Conservation (phyloP, 163 green algal genomes). For the Prototheca stagnorum region DNA sequence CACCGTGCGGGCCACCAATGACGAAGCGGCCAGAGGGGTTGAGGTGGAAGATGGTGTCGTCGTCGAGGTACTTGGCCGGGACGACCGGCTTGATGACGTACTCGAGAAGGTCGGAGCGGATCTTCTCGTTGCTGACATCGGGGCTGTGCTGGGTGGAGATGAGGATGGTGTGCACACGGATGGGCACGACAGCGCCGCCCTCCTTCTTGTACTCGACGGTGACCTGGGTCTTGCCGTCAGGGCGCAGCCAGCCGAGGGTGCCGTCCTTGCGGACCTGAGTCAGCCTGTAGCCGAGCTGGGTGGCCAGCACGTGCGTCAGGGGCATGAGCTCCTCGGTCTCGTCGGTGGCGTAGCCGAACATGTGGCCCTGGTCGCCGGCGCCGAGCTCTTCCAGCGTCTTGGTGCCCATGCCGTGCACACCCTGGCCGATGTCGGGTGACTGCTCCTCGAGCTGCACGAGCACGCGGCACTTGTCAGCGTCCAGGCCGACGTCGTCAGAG, state of each 20-base stretch:
- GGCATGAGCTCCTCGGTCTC: slow-evolving; percentile 96
- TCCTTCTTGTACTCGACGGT: slow-evolving; percentile 98
- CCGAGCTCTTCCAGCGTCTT: slow-evolving; percentile 96
- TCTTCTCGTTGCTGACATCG: slow-evolving; percentile 94
- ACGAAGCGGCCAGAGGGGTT: slow-evolving; percentile 96
- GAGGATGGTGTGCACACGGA: slow-evolving; percentile 96
- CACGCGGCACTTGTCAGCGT: slow-evolving; percentile 96
- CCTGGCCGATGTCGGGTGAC: slow-evolving; percentile 95
- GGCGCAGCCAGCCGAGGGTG: slow-evolving; percentile 74
- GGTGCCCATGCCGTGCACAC: slow-evolving; percentile 96
- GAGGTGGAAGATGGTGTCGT: slow-evolving; percentile 99
- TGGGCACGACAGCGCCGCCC: slow-evolving; percentile 66
- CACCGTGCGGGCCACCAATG: slow-evolving; percentile 87
- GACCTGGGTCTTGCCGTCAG: slow-evolving; percentile 99
- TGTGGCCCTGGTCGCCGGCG: slow-evolving; percentile 96
- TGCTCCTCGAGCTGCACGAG: slow-evolving; percentile 97
- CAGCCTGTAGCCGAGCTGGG: slow-evolving; percentile 67
- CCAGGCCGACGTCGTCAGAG: slow-evolving; percentile 82
- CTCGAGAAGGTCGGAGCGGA: slow-evolving; percentile 81
- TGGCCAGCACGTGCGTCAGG: slow-evolving; percentile 93
- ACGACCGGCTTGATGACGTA: slow-evolving; percentile 75
- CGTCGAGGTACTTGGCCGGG: slow-evolving; percentile 88
- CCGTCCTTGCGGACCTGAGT: slow-evolving; percentile 83
- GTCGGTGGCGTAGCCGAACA: slow-evolving; percentile 99
- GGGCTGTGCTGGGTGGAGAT: slow-evolving; percentile 96